Percentiles rank a stretch among this genome's conserved stretches.
Conservation (phyloP, 768 basidiomycete genomes). For the Pleurotus ostreatus region DNA sequence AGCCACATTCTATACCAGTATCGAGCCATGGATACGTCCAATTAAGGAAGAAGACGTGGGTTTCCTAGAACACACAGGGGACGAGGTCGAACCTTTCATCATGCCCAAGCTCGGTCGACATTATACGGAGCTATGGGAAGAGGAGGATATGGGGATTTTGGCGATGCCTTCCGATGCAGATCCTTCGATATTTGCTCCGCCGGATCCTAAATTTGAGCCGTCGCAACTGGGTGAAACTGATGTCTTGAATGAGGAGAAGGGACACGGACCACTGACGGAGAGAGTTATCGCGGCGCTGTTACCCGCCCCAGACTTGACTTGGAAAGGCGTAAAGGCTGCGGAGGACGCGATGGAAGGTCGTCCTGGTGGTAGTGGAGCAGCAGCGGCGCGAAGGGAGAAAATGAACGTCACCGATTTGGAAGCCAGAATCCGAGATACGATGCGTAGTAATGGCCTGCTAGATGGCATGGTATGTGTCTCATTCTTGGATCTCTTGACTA, state of each 20-base stretch:
- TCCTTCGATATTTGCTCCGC: constrained; percentile 26
- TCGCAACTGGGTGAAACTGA: constrained; percentile 74
- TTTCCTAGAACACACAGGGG: constrained; percentile 86
- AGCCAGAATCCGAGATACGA: constrained; percentile 67
- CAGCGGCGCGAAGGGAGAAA: constrained; percentile 69
- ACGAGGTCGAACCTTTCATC: constrained; percentile 83
- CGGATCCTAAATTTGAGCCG: constrained; percentile 77
- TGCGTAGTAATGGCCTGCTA: constrained; percentile 72
- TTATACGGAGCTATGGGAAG: constrained; percentile 91
- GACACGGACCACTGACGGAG: constrained; percentile 87
- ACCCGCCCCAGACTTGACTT: constrained; percentile 60
- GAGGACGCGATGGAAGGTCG: constrained; percentile 84
- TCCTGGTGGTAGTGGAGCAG: constrained; percentile 75
- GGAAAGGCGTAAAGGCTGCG: constrained; percentile 79
- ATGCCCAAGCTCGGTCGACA: constrained; percentile 85
- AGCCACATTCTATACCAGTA: constrained; percentile 79
- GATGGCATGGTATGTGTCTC: constrained; percentile 58
- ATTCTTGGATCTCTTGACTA: too few species aligned
- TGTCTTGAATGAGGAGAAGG: constrained; percentile 67
- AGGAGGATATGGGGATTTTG: constrained; percentile 60
- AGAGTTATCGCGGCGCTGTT: constrained; percentile 72
- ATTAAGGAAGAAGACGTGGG: constrained; percentile 96
- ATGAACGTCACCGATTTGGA: constrained; percentile 80
- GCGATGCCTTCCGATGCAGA: constrained; percentile 13
- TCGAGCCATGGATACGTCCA: constrained; percentile 86